Evolutionary conservation across 2,329 filamentous ascomycete genomes (phyloP).

Genomic region (Exophiala phaeomuriformis): DNA sequence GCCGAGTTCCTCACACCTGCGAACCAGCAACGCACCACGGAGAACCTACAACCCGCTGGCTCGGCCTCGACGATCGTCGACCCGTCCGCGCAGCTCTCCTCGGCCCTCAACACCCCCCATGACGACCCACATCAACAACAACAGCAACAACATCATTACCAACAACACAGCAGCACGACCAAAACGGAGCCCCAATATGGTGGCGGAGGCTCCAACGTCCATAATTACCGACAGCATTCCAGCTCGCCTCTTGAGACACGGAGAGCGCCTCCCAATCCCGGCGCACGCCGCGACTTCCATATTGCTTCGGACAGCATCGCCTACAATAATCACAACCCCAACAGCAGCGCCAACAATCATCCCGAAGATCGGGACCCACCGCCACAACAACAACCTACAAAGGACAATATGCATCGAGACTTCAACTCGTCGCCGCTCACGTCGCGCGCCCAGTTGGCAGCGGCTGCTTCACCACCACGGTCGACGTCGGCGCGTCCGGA

Average conservation of each 20-base stretch:
- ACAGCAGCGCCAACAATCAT: not conserved
- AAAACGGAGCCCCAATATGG: slow-evolving; percentile 21
- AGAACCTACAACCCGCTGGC: slow-evolving; percentile 38
- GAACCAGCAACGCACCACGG: slow-evolving; percentile 39
- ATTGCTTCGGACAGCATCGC: not conserved
- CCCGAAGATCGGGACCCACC: not conserved
- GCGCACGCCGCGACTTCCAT: slow-evolving; percentile 16
- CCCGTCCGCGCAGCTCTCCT: slow-evolving; percentile 37
- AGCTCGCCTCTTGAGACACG: slow-evolving; percentile 23
- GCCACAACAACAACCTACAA: not conserved
- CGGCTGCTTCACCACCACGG: slow-evolving; percentile 4
- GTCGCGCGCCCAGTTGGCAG: slow-evolving; percentile 13
- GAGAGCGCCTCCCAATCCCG: slow-evolving; percentile 13
- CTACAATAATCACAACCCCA: too few relatives aligned
- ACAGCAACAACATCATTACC: slow-evolving; percentile 5
- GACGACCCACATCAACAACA: slow-evolving; percentile 22
- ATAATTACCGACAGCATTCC: slow-evolving; percentile 20
- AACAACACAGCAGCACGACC: slow-evolving; percentile 31
- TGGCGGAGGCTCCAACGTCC: not conserved
- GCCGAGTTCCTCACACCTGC: slow-evolving; percentile 37
- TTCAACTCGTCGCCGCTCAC: slow-evolving; percentile 17
- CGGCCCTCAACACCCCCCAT: slow-evolving; percentile 39
- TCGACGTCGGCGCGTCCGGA: slow-evolving; percentile 6
- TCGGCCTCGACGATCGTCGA: slow-evolving; percentile 44
- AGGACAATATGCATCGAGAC: slow-evolving; percentile 11